Conservation (phyloP, 1,284 basidiomycete species). For the Ceratobasidium sp. region DNA sequence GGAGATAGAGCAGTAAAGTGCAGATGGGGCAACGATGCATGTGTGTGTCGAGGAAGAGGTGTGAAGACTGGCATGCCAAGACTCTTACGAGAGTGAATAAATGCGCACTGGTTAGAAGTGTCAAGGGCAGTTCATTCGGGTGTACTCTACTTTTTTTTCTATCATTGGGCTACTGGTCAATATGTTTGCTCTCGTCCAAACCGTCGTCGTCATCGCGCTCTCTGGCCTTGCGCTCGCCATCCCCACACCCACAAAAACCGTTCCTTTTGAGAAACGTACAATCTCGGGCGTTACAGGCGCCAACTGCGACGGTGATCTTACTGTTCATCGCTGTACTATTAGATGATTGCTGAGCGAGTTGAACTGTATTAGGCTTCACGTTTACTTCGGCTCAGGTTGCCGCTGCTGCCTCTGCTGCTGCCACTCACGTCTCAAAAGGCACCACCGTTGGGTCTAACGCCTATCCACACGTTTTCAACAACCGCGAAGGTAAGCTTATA, state of each 20-base stretch:
- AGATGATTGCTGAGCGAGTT: neutral
- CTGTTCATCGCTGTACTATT: neutral
- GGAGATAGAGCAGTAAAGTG: neutral
- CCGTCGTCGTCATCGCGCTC: slow-evolving; percentile 21
- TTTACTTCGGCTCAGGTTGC: slow-evolving; percentile 37
- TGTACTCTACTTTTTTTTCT: neutral
- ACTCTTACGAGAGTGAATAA: neutral
- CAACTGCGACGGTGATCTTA: slow-evolving; percentile 23
- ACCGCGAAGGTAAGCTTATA: slow-evolving; percentile 26
- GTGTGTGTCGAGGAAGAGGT: slow-evolving; percentile 3
- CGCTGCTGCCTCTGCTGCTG: slow-evolving; percentile 39
- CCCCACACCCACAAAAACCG: slow-evolving; percentile 20
- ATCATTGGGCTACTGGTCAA: neutral
- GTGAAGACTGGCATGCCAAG: slow-evolving; percentile 14
- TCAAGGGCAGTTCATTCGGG: neutral
- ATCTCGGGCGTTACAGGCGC: slow-evolving; percentile 36
- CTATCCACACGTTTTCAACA: slow-evolving; percentile 41
- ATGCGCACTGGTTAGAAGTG: neutral
- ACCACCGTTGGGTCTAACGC: slow-evolving; percentile 29
- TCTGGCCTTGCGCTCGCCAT: slow-evolving; percentile 30
- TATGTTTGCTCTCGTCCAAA: slow-evolving; percentile 24
- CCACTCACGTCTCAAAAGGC: neutral
- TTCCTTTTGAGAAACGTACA: slow-evolving; percentile 22
- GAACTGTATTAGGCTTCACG: slow-evolving; percentile 6
- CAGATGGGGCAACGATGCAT: slow-evolving; percentile 25